phyloP scores from a whole-genome alignment of 495 filamentous ascomycete species.

The Neurospora cerealis region DNA sequence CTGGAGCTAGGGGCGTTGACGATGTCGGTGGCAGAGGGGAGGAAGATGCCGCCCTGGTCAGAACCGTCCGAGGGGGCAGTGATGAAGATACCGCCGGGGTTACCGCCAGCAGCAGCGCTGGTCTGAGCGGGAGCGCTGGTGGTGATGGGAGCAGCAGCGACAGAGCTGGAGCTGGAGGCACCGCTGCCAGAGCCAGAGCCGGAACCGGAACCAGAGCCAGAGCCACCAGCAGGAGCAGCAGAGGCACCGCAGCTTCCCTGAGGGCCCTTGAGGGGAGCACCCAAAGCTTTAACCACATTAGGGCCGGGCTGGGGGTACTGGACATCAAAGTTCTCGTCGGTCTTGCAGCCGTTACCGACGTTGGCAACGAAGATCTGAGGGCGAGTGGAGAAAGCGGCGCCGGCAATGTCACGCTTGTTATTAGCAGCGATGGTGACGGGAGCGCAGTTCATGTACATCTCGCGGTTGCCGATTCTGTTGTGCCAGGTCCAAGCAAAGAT shows the following conservation, averaged over 20 bases:
- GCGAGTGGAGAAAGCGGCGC: conserved; percentile 36
- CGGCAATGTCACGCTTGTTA: conserved; percentile 21
- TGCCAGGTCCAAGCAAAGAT: conserved; percentile 59
- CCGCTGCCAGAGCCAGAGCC: conserved; percentile 2
- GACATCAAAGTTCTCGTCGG: conserved; percentile 44
- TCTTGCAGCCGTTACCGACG: conserved; percentile 42
- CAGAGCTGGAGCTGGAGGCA: background rate
- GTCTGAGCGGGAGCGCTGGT: conserved; percentile 8
- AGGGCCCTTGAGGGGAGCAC: conserved; percentile 15
- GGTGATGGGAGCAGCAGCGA: conserved; percentile 1
- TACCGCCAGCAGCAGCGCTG: conserved; percentile 1
- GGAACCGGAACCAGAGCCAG: background rate
- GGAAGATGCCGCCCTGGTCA: background rate
- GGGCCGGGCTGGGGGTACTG: conserved; percentile 66
- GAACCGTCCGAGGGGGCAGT: conserved; percentile 7
- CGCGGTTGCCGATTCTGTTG: conserved; percentile 57
- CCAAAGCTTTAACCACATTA: conserved; percentile 37
- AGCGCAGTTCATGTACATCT: conserved; percentile 62
- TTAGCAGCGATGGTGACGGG: conserved; percentile 42
- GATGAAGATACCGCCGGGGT: conserved; percentile 18
- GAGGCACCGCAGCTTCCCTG: conserved; percentile 14
- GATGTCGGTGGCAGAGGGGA: conserved; percentile 10
- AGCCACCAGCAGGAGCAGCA: conserved; percentile 7
- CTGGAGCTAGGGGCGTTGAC: conserved; percentile 5
- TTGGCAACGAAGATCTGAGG: conserved; percentile 54